Evolutionary conservation across 371 early-diverging fungal species (phyloP).

Genomic region (Basidiobolus meristosporus): DNA sequence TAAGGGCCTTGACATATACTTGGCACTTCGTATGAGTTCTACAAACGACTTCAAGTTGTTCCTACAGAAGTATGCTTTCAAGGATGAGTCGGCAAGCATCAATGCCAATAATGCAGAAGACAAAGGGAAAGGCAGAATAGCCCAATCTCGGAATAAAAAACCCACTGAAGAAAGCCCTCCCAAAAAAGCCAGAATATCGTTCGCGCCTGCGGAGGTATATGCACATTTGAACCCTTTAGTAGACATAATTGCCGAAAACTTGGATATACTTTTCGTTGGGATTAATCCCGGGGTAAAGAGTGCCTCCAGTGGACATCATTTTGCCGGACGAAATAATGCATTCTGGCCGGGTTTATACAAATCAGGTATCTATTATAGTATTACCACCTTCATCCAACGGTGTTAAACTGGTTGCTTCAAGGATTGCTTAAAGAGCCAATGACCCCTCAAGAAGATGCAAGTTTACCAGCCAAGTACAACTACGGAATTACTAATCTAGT

Average conservation of each 20-base stretch:
- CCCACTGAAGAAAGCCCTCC: too few relatives aligned
- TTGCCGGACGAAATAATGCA: conserved; percentile 46
- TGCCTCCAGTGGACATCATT: conserved; percentile 39
- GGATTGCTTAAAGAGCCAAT: conserved; percentile 14
- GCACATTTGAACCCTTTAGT: conserved; percentile 16
- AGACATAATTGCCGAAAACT: conserved; percentile 32
- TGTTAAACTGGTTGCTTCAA: background rate
- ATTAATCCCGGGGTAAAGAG: conserved; percentile 54
- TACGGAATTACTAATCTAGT: conserved; percentile 53
- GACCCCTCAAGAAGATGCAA: conserved; percentile 24
- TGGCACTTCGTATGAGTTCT: too few relatives aligned
- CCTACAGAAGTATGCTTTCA: too few relatives aligned
- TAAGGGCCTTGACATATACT: too few relatives aligned
- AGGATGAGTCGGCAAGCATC: too few relatives aligned
- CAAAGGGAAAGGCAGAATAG: too few relatives aligned
- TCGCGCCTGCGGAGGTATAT: conserved; percentile 8
- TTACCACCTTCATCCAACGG: background rate
- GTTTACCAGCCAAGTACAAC: conserved; percentile 18
- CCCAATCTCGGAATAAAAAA: too few relatives aligned
- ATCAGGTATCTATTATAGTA: conserved; percentile 17
- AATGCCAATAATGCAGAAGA: too few relatives aligned
- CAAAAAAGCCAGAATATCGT: too few relatives aligned
- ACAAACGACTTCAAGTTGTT: too few relatives aligned
- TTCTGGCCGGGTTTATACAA: conserved; percentile 58
- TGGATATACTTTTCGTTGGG: conserved; percentile 57